Conservation (phyloP, 148 eudicot species). For the Heliosperma pusillum region DNA sequence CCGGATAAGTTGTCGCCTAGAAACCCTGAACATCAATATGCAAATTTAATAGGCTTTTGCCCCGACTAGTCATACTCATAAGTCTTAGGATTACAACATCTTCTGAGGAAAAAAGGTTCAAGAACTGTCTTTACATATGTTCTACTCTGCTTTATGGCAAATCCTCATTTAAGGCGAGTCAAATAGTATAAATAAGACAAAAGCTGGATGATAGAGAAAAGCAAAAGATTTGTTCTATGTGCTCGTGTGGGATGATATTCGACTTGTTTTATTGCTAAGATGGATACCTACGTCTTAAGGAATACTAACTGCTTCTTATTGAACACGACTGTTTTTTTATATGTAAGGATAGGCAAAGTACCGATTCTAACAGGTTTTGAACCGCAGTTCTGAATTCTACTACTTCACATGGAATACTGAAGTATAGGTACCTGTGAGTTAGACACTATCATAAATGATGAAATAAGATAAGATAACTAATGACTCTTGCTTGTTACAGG, state of each 20-base stretch:
- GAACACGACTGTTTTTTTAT: background rate
- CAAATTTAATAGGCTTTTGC: background rate
- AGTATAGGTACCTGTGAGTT: background rate
- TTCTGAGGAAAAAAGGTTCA: background rate
- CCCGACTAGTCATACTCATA: background rate
- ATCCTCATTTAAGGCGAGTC: no score
- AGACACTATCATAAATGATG: background rate
- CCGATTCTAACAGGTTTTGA: no score
- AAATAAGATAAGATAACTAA: background rate
- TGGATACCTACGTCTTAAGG: no score
- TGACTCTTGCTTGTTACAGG: slow-evolving; percentile 34
- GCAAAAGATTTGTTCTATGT: no score
- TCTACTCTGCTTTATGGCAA: no score
- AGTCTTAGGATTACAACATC: background rate
- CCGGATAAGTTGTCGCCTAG: background rate
- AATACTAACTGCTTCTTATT: no score
- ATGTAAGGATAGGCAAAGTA: no score
- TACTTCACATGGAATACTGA: background rate
- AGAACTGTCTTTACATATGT: background rate
- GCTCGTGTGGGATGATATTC: no score
- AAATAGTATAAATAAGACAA: no score
- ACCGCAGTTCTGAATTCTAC: no score
- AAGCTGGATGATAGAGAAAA: no score
- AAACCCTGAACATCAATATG: background rate
- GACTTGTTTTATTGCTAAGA: no score